Percentiles rank a stretch among this genome's conserved stretches.
These are phyloP conservation scores for Talaromyces stipitatus DNA, from an alignment of 495 filamentous ascomycete species.

Conservation along the genomic window DNA sequence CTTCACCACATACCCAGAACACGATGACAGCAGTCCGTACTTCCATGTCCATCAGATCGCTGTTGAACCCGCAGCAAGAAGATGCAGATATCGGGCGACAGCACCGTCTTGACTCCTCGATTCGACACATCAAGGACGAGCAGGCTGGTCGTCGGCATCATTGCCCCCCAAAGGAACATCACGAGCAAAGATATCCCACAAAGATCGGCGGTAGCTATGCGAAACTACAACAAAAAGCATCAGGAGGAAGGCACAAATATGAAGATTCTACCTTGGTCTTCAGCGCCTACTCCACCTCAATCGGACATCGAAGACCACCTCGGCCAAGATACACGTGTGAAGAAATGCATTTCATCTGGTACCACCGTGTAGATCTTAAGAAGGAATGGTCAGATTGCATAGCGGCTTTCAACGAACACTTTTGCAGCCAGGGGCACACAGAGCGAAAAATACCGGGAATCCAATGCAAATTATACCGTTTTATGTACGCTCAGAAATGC, in stretches of 20 bases:
- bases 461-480: slow-evolving; percentile 50
- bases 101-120: not conserved
- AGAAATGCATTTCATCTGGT: slow-evolving; percentile 50
- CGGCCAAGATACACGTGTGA: slow-evolving; percentile 44
- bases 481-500: slow-evolving; percentile 41
- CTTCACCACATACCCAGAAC: not conserved
- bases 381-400: slow-evolving; percentile 45
- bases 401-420: slow-evolving; percentile 42
- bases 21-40: slow-evolving; percentile 3
- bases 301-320: slow-evolving; percentile 34
- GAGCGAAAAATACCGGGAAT: slow-evolving; percentile 41
- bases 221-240: not conserved
- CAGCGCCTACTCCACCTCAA: slow-evolving; percentile 29
- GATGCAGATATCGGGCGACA: not conserved
- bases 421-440: slow-evolving; percentile 27
- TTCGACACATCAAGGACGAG: not conserved
- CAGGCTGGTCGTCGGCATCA: not conserved
- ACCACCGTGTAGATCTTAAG: slow-evolving; percentile 43
- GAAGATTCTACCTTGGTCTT: slow-evolving; percentile 37
- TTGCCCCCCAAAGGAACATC: not conserved
- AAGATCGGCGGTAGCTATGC: too few species aligned
- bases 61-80: slow-evolving; percentile 6
- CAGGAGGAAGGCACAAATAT: not conserved
- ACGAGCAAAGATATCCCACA: not conserved
- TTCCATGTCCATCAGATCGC: slow-evolving; percentile 6